Conservation (phyloP, 768 basidiomycete genomes). For the Mycena polygramma region DNA sequence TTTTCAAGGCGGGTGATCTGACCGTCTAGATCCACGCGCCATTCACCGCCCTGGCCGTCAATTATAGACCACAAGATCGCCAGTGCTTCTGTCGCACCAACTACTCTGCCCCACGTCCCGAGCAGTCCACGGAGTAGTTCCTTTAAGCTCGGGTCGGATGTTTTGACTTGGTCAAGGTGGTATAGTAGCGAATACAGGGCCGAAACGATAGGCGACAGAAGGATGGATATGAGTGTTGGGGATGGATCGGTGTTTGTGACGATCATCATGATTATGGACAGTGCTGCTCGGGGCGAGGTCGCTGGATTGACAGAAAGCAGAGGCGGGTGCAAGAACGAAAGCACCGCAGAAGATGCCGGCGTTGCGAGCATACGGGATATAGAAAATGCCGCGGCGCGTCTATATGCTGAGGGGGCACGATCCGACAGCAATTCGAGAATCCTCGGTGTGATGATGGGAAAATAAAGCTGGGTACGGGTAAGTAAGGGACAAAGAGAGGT, state of each 20-base stretch:
- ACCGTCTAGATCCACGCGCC: constrained; percentile 71
- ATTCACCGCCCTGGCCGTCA: constrained; percentile 60
- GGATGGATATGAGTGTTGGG: constrained; percentile 69
- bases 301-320: constrained; percentile 47
- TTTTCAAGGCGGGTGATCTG: constrained; percentile 56
- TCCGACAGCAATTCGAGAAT: constrained; percentile 65
- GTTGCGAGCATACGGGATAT: constrained; percentile 73
- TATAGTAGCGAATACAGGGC: constrained; percentile 74
- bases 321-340: constrained; percentile 67
- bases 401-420: constrained; percentile 58
- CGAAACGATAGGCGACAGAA: constrained; percentile 78
- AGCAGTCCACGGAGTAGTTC: constrained; percentile 73
- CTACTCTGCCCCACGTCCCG: constrained; percentile 81
- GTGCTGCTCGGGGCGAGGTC: constrained; percentile 53
- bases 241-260: constrained; percentile 86
- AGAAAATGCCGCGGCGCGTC: constrained; percentile 75
- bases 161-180: constrained; percentile 65
- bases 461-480: constrained; percentile 68
- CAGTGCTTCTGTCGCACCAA: constrained; percentile 64
- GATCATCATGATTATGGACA: constrained; percentile 68
- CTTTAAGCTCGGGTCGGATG: constrained; percentile 74
- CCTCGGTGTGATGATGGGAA: constrained; percentile 64
- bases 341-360: constrained; percentile 53
- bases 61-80: constrained; percentile 73
- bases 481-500: constrained; percentile 10